A percentile compares a stretch with the other conserved stretches of the same genome.
phyloP scores from a whole-genome alignment of 1,284 basidiomycete genomes.

The Cerrena zonata region DNA sequence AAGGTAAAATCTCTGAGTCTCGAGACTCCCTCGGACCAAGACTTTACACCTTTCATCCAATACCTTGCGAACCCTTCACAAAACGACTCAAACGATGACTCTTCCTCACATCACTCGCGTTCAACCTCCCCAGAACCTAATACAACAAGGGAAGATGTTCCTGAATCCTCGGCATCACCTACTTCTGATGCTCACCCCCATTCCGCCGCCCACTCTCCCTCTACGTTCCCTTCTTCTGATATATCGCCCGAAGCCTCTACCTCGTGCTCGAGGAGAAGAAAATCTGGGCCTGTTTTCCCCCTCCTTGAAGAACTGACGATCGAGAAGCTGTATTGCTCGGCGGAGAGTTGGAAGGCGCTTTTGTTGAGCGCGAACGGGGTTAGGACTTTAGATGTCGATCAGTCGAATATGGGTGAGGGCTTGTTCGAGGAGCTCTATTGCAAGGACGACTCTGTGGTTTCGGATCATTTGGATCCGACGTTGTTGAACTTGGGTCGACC shows the following conservation, averaged over 20 bases:
- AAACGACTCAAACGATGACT: not conserved
- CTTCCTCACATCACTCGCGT: not conserved
- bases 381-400: slow-evolving; percentile 41
- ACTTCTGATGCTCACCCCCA: not conserved
- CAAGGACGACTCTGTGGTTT: too few species aligned
- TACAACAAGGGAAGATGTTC: not conserved
- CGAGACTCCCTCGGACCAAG: slow-evolving; percentile 39
- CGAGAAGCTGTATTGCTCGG: slow-evolving; percentile 40
- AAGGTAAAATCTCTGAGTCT: slow-evolving; percentile 39
- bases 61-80: slow-evolving; percentile 30
- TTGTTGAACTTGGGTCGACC: not conserved
- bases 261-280: slow-evolving; percentile 4
- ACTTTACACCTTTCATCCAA: slow-evolving; percentile 43
- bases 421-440: slow-evolving; percentile 34
- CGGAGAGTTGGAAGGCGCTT: slow-evolving; percentile 33
- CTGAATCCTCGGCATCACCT: slow-evolving; percentile 1
- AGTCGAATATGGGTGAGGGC: slow-evolving; percentile 30
- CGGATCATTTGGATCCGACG: too few species aligned
- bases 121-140: not conserved
- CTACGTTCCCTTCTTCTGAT: not conserved
- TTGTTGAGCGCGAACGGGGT: slow-evolving; percentile 33
- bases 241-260: not conserved
- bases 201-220: not conserved
- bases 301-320: slow-evolving; percentile 39
- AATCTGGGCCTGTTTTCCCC: slow-evolving; percentile 25